Conservation (phyloP, 176 grass and related monocot species). For the Coix lacrymajobi region DNA sequence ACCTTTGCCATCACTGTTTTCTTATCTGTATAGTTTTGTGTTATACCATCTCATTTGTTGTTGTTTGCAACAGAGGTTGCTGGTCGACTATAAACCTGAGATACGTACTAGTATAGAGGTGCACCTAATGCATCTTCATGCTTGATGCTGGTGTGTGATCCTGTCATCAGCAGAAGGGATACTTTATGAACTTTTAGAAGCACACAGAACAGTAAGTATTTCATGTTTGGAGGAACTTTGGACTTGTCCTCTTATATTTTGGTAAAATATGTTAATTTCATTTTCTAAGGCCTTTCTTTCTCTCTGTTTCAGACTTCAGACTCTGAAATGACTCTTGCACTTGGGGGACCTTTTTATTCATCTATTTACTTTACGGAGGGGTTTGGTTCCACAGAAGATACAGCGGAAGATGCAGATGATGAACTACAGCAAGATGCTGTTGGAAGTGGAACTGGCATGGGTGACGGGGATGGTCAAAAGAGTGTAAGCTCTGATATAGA, state of each 20-base stretch:
- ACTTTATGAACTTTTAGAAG: conserved; percentile 78
- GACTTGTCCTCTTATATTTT: not conserved
- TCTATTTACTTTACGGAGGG: conserved; percentile 78
- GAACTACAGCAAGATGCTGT: conserved; percentile 54
- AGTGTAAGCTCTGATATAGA: conserved; percentile 84
- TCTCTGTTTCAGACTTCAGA: conserved; percentile 59
- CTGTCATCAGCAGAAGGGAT: conserved; percentile 67
- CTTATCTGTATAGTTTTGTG: not conserved
- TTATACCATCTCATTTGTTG: conserved; percentile 13
- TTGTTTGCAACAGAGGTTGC: conserved; percentile 27
- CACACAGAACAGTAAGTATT: conserved; percentile 57
- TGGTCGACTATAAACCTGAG: conserved; percentile 50
- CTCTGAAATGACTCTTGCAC: conserved; percentile 79
- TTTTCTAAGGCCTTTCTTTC: not conserved
- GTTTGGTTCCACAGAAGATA: conserved; percentile 75
- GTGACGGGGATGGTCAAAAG: conserved; percentile 76
- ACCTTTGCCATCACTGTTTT: conserved; percentile 8
- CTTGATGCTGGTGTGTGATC: conserved; percentile 48
- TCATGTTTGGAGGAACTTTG: not conserved
- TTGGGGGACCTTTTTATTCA: conserved; percentile 68
- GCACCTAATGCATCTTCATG: conserved; percentile 58
- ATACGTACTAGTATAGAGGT: conserved; percentile 42
- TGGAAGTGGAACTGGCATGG: conserved; percentile 91
- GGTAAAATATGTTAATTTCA: not conserved
- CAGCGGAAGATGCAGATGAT: conserved; percentile 49